A percentile compares a stretch with the other conserved stretches of the same genome.
Evolutionary conservation across 441 rosid genomes (phyloP).

Genomic region (Erodium chrysanthum): DNA sequence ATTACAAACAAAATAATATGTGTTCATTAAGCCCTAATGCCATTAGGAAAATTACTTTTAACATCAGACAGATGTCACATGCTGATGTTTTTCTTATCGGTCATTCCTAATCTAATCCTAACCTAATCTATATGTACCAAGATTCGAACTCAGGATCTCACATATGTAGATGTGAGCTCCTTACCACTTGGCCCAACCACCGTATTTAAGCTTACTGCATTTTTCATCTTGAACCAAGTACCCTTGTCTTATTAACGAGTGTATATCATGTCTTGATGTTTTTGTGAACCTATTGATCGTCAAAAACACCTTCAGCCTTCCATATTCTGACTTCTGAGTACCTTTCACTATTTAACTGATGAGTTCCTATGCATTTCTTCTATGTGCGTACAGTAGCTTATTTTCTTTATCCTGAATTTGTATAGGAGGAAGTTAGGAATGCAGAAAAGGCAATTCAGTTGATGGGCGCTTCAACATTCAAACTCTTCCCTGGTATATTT

Average conservation of each 20-base stretch:
- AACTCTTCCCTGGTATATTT: slow-evolving; percentile 45
- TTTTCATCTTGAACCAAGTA: neutral
- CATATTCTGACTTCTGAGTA: neutral
- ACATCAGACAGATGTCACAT: no score
- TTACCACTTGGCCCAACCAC: no score
- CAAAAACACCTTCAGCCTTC: neutral
- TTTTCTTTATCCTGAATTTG: slow-evolving; percentile 13
- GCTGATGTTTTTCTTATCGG: no score
- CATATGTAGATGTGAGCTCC: no score
- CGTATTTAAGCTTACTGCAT: no score
- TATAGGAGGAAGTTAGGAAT: slow-evolving; percentile 65
- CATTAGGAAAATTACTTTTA: no score
- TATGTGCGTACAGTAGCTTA: neutral
- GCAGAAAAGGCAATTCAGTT: slow-evolving; percentile 65
- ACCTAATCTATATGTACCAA: no score
- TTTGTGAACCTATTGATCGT: neutral
- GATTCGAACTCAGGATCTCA: no score
- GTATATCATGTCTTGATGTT: neutral
- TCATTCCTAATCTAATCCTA: no score
- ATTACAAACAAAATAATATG: no score
- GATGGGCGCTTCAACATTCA: slow-evolving; percentile 73
- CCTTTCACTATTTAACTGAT: neutral
- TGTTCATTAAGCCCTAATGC: no score
- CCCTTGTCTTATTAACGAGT: neutral
- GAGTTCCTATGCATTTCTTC: neutral